Base-by-base conservation (phyloP, 78 protist species). In the slime mould (Dictyostelium discoideum) region DNA sequence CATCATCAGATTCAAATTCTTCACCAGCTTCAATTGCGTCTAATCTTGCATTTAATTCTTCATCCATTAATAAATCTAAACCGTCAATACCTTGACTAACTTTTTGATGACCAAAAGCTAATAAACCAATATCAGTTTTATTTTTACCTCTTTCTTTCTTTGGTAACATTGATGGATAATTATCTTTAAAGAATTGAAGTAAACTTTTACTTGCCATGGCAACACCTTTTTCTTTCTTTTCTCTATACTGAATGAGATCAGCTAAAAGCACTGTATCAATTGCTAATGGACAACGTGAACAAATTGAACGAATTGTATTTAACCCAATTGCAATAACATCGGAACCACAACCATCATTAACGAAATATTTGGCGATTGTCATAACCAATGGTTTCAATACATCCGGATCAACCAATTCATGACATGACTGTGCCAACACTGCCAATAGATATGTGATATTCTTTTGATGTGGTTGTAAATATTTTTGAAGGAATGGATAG, bases 371-470 rank as follows among this genome's bases (percentile, higher is more conserved):
- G 8, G 96, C 98, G 24, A 98, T 82, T 11, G 96, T 22, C 65
- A 24, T 24, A 44, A 99, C 24, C n/a, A 99, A 40, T 9, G 98
- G 98, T 85, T 98, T 97, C 26, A 99, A 46, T 2, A 74, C 92
- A 13, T 99, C 99, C 8, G 99, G 99, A 5, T 98, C 98, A 20
- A 98, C 97, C n/a, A 87, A 84, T 26, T 90, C 96, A 97, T 99
- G 99, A 79, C 97, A 97, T 1, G 98, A 85, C 87, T 97, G 98
- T 6, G 98, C 97, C n/a, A 82, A 84, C n/a, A 84, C 76, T 1
- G 98, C 98, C 39, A 98, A 88, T 14, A 98, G 6, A n/a, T 73
- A 46, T 3, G 99, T 96, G 72, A 98, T 95, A 40, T 96, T 90
- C 79, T 92, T 40, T 92, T 98, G 99, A 79, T 94, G 82, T 16